Base-by-base conservation (phyloP, 805 yeast genomes). In the Maudiozyma serrabonitensis region DNA sequence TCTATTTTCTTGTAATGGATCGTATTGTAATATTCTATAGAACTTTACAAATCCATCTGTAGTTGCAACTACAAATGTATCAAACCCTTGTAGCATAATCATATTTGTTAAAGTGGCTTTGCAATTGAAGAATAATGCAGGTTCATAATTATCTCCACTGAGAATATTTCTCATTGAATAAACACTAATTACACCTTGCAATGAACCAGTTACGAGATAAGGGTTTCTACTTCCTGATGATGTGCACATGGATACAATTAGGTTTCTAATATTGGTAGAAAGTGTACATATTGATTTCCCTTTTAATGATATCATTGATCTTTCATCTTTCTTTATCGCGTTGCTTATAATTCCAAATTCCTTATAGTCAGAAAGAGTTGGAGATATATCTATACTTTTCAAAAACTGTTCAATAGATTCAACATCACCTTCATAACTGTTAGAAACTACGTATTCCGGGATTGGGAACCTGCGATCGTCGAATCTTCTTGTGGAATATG, bases 91-190 rank as follows among this genome's bases (percentile, higher is more conserved):
- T 52, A 86, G 62, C 54, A 82, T 80, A 18, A 64, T 58, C 13
- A 86, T 64, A 12, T 72, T 68, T 0, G 74, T 71, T 6, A 87
- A 72, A 0, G 79, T 53, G 0, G 79, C 70, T 0, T 75, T 75
- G 44, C 82, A 64, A 40, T 76, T 73, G 1, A 76, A 60, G 1
- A 76, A 68, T 7, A 78, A 54, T 8, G 71, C 63, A 0, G 87
- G 74, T 4, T 74, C 68, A 31, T 76, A 75, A 9, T 76, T 68
- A 3, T 81, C 77, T 40, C 83, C 84, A 48, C 75, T 76, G 47
- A 82, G 87, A 37, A 90, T 67, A 50, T 80, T 78, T 9, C 69
- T 58, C 0, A 82, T 66, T 59, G 87, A 95, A 97, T 97, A 93
- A 0, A 91, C 65, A 54, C 80, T 83, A 39, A 93, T 58, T 1